phyloP scores from a whole-genome alignment of 2,329 filamentous ascomycete species.

The Colletotrichum sp. region DNA sequence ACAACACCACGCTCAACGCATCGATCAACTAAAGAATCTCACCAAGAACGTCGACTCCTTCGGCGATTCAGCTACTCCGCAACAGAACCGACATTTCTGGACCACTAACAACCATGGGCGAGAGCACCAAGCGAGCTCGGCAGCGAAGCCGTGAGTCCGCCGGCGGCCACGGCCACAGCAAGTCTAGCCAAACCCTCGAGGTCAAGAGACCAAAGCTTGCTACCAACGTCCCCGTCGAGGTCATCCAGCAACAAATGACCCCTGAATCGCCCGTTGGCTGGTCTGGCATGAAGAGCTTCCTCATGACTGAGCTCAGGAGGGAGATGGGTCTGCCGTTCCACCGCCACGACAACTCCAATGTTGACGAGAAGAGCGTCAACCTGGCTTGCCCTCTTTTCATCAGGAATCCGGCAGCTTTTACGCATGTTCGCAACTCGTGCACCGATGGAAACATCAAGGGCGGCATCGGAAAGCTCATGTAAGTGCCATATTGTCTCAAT shows the following conservation, averaged over 20 bases:
- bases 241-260: constrained; percentile 3
- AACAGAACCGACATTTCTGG: background rate
- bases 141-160: constrained; percentile 17
- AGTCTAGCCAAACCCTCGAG: background rate
- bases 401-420: constrained; percentile 11
- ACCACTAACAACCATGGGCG: constrained; percentile 7
- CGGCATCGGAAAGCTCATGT: constrained; percentile 19
- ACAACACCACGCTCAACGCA: constrained; percentile 10
- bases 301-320: constrained; percentile 15
- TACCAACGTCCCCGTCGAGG: constrained; percentile 7
- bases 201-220: constrained; percentile 13
- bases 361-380: constrained; percentile 20
- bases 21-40: constrained; percentile 8
- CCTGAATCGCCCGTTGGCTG: background rate
- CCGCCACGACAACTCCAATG: background rate
- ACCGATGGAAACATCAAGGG: constrained; percentile 20
- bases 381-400: constrained; percentile 18
- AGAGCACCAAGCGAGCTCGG: constrained; percentile 16
- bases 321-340: constrained; percentile 12
- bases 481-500: background rate
- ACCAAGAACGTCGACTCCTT: constrained; percentile 14
- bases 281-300: constrained; percentile 17
- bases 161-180: background rate
- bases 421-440: constrained; percentile 13
- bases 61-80: background rate